Evolutionary conservation across 257 asterid genomes (phyloP), one percentile per base, ranked within the genome.

Genomic region (Lantana camara): DNA sequence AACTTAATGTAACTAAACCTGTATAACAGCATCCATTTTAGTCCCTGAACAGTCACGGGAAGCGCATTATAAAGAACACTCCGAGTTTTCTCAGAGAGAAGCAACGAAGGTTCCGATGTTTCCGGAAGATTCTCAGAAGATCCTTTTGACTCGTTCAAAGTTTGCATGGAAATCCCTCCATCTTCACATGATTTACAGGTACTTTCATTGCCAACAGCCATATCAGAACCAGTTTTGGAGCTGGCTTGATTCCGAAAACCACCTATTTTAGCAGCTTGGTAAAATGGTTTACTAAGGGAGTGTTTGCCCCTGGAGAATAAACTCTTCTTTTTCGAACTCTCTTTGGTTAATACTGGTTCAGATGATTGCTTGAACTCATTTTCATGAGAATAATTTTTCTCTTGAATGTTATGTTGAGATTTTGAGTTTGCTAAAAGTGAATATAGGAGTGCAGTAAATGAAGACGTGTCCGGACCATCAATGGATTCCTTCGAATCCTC

Each of bases 391-490:
- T 19, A 69, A 37, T 37, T 53, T 14, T 74, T 71, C 29, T 55
- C 77, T 17, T 83, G 52, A n/a, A n/a, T n/a, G 58, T 71, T 67
- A 48, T 63, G 62, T n/a, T 64, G 79, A 53, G 85, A 54, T 52
- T 81, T 89, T 3, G 99, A 77, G 64, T 89, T 75, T 60, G 92
- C 90, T 61, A 90, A 69, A 21, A 94, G 77, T 32, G 99, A 94
- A 69, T 78, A 85, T 0, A 90, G 73, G 71, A 94, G 90, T 5
- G 99, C 97, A 7, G 96, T 16, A 75, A 94, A 88, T 1, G 99
- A 94, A 50, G 99, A 88, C n/a, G 99, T 94, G 81, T 94, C 97
- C 6, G 99, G 99, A 56, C 95, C 97, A 46, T 82, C 83, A 67
- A 70, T 75, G 50, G 80, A 66, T 58, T 85, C 85, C 75, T 66